These are phyloP conservation scores for Aspergillus terreus DNA, from an alignment of 2,329 filamentous ascomycete genomes.

Conservation along the genomic window DNA sequence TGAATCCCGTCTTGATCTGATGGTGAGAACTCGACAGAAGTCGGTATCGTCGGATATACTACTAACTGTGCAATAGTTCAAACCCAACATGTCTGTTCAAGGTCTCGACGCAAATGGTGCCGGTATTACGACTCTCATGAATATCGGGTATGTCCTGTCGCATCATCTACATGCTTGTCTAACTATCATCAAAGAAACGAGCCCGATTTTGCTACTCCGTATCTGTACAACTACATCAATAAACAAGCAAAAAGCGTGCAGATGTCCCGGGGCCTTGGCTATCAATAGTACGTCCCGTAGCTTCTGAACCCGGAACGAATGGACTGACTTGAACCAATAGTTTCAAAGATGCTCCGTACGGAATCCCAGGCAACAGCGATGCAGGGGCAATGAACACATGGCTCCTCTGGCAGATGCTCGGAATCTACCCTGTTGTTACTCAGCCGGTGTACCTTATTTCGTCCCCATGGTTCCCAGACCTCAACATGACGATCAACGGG, in stretches of 20 bases:
- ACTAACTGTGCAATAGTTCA: slow-evolving; percentile 37
- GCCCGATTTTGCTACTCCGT: slow-evolving; percentile 64
- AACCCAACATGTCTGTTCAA: slow-evolving; percentile 26
- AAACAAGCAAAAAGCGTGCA: slow-evolving; percentile 62
- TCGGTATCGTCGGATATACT: neutral
- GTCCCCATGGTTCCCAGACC: slow-evolving; percentile 43
- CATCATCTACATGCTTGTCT: neutral
- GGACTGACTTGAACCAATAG: slow-evolving; percentile 6
- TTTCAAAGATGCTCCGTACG: slow-evolving; percentile 54
- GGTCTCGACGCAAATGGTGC: slow-evolving; percentile 29
- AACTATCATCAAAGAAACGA: slow-evolving; percentile 51
- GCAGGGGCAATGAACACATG: slow-evolving; percentile 54
- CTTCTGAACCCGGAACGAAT: neutral
- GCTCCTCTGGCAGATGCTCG: slow-evolving; percentile 50
- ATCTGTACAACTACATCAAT: slow-evolving; percentile 66
- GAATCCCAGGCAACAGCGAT: slow-evolving; percentile 67
- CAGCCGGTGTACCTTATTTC: slow-evolving; percentile 47
- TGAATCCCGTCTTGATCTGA: slow-evolving; percentile 55
- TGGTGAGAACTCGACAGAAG: slow-evolving; percentile 25
- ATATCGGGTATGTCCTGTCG: slow-evolving; percentile 33
- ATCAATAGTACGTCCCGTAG: slow-evolving; percentile 41
- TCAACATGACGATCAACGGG: slow-evolving; percentile 30
- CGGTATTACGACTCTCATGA: slow-evolving; percentile 53
- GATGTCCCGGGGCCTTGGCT: slow-evolving; percentile 56
- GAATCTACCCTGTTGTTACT: slow-evolving; percentile 47